Conservation (phyloP, 176 grass and related monocot genomes). For the Poa pratensis region DNA sequence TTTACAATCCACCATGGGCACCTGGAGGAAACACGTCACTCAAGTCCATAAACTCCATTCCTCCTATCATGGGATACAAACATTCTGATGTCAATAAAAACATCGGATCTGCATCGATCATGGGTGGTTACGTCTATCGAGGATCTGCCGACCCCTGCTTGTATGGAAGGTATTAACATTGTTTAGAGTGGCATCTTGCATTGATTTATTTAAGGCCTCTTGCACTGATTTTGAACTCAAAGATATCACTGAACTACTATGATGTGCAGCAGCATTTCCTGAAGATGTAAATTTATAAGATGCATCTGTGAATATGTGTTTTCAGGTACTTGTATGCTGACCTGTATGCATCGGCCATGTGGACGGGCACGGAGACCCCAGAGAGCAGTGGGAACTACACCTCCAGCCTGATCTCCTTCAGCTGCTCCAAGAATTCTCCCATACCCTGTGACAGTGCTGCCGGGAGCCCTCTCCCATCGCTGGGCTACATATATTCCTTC, state of each 20-base stretch:
- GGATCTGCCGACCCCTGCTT: constrained; percentile 74
- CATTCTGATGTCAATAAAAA: constrained; percentile 61
- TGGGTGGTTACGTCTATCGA: constrained; percentile 73
- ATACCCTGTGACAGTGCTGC: constrained; percentile 51
- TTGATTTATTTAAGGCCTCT: not conserved
- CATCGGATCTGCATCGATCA: constrained; percentile 65
- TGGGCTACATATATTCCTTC: constrained; percentile 77
- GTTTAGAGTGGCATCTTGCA: not conserved
- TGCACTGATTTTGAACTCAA: not conserved
- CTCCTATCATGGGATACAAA: constrained; percentile 58
- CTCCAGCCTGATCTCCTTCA: constrained; percentile 54
- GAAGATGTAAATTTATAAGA: not conserved
- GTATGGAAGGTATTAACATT: constrained; percentile 53
- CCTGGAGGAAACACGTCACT: constrained; percentile 59
- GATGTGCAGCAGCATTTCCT: not conserved
- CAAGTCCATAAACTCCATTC: constrained; percentile 51
- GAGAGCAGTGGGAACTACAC: constrained; percentile 68
- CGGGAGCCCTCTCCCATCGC: constrained; percentile 61
- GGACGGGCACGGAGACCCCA: constrained; percentile 68
- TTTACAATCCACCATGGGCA: constrained; percentile 42
- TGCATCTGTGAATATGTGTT: not conserved
- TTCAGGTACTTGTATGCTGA: constrained; percentile 77
- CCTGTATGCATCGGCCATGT: constrained; percentile 67
- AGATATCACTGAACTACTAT: not conserved
- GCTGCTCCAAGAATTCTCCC: constrained; percentile 67